phyloP scores from a whole-genome alignment of 2,329 filamentous ascomycete species.

The Sarocladium brachiariae region DNA sequence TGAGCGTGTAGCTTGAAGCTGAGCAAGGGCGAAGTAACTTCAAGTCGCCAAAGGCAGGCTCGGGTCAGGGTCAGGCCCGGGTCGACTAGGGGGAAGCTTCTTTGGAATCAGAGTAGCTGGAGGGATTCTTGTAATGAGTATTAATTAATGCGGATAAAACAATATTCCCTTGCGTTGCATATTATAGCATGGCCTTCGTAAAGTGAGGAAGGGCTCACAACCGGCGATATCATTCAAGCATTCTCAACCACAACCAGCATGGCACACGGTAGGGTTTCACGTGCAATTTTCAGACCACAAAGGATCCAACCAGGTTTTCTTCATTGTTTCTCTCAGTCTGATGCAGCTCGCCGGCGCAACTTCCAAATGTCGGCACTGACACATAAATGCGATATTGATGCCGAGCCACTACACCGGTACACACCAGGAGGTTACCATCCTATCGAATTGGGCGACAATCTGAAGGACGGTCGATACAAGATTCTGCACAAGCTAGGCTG shows the following conservation, averaged over 20 bases:
- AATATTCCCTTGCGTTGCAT: too few relatives aligned
- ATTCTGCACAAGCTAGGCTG: slow-evolving; percentile 37
- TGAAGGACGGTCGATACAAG: slow-evolving; percentile 30
- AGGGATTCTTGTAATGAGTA: too few relatives aligned
- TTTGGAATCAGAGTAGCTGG: too few relatives aligned
- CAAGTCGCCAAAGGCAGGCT: too few relatives aligned
- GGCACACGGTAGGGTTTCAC: not conserved
- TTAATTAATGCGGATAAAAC: too few relatives aligned
- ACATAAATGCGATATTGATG: slow-evolving; percentile 12
- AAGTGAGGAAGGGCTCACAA: too few relatives aligned
- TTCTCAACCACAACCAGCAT: not conserved
- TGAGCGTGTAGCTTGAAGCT: too few relatives aligned
- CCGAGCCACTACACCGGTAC: slow-evolving; percentile 21
- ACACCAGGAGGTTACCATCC: slow-evolving; percentile 34
- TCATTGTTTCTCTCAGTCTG: not conserved
- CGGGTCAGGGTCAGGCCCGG: too few relatives aligned
- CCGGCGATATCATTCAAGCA: not conserved
- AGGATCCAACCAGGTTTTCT: not conserved
- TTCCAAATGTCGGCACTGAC: not conserved
- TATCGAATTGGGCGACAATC: slow-evolving; percentile 29
- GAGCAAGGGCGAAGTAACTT: too few relatives aligned
- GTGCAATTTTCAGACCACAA: not conserved
- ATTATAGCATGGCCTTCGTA: too few relatives aligned
- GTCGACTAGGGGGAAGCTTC: too few relatives aligned
- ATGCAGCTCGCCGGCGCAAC: not conserved